Percentiles rank a stretch among this genome's conserved stretches.
Evolutionary conservation across 129 eudicot genomes (phyloP).

Genomic region (Lonicera japonica): DNA sequence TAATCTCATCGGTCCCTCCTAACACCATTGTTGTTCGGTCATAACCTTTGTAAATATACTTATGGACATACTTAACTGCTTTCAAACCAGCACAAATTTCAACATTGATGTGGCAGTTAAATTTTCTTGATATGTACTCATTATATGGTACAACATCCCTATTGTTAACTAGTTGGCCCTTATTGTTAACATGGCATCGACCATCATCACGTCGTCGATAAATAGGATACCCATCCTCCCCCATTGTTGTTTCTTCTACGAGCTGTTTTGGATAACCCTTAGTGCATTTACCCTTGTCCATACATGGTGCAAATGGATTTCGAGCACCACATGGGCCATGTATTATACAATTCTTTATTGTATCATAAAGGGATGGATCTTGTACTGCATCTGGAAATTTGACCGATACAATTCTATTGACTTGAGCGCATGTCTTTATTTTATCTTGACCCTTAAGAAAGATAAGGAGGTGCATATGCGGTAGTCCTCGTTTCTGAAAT

Average conservation of each 20-base stretch:
- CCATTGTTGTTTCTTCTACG: not conserved
- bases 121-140: too few species aligned
- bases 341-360: not conserved
- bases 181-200: too few species aligned
- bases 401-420: not conserved
- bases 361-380: not conserved
- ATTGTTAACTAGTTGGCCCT: not conserved
- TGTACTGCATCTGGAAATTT: not conserved
- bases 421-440: not conserved
- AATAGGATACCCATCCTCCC: not conserved
- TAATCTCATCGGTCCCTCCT: not conserved
- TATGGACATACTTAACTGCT: not conserved
- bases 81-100: not conserved
- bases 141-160: not conserved
- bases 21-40: not conserved
- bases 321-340: not conserved
- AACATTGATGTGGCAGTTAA: not conserved
- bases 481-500: not conserved
- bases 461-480: not conserved
- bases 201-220: not conserved
- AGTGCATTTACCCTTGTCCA: not conserved
- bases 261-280: not conserved
- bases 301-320: not conserved
- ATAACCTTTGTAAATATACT: not conserved
- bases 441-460: not conserved